phyloP scores from a whole-genome alignment of 805 yeast genomes.

The Candida ipomoeae region DNA sequence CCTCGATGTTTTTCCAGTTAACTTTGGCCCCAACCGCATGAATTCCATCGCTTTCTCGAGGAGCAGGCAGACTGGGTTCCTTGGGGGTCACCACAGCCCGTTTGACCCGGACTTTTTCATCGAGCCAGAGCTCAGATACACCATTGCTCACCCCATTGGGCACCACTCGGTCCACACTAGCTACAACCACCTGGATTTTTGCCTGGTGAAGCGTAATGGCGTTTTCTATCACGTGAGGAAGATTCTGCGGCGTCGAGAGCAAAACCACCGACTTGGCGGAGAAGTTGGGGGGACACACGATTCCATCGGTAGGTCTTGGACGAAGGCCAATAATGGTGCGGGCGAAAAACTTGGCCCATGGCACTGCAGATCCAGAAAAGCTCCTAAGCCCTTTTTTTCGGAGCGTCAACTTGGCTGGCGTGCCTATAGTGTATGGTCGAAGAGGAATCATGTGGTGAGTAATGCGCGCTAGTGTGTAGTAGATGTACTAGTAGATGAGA shows the following conservation, averaged over 20 bases:
- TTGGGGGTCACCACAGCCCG: slow-evolving; percentile 19
- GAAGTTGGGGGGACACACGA: slow-evolving; percentile 11
- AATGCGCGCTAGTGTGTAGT: neutral
- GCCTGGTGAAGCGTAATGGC: slow-evolving; percentile 24
- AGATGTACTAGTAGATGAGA: too few relatives aligned
- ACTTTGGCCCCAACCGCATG: slow-evolving; percentile 31
- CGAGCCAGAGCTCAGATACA: slow-evolving; percentile 38
- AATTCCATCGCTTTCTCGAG: slow-evolving; percentile 33
- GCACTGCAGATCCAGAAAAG: neutral
- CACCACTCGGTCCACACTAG: slow-evolving; percentile 37
- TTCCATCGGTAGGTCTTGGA: slow-evolving; percentile 5
- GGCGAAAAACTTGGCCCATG: slow-evolving; percentile 12
- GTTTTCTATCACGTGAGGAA: slow-evolving; percentile 28
- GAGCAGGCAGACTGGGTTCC: slow-evolving; percentile 22
- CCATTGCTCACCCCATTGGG: slow-evolving; percentile 33
- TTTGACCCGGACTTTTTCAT: slow-evolving; percentile 20
- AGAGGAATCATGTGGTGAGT: neutral
- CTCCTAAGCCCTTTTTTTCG: neutral
- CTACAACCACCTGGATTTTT: slow-evolving; percentile 35
- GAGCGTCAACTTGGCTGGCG: neutral
- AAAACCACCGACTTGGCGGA: slow-evolving; percentile 29
- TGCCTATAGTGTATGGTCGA: neutral
- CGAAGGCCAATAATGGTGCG: slow-evolving; percentile 10
- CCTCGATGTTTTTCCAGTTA: slow-evolving; percentile 35
- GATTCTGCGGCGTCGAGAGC: slow-evolving; percentile 33